Conservation (phyloP, 2,329 filamentous ascomycete species). For the Aureobasidium vineae region DNA sequence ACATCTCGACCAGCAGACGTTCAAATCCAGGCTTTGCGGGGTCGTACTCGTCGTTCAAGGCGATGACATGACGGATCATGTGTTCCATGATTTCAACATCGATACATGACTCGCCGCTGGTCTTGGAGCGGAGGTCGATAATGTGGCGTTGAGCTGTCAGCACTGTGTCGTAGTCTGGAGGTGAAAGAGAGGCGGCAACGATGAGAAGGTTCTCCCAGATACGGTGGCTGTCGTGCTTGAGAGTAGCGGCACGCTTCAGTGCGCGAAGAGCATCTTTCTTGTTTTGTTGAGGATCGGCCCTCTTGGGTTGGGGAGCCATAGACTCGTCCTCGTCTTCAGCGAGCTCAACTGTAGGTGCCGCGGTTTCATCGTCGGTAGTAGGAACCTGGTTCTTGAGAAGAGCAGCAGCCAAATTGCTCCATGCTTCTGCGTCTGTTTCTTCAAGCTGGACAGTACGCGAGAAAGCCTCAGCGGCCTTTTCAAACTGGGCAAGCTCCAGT, state of each 20-base stretch:
- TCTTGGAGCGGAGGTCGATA: slow-evolving; percentile 66
- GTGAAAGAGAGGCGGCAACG: slow-evolving; percentile 72
- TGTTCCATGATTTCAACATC: slow-evolving; percentile 70
- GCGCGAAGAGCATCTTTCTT: slow-evolving; percentile 75
- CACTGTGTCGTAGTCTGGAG: slow-evolving; percentile 72
- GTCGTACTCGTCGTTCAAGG: slow-evolving; percentile 48
- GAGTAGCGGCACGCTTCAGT: slow-evolving; percentile 79
- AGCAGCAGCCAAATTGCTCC: slow-evolving; percentile 90
- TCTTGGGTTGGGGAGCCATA: slow-evolving; percentile 29
- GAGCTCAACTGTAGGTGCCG: neutral
- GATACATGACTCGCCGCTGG: slow-evolving; percentile 71
- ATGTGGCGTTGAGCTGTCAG: slow-evolving; percentile 71
- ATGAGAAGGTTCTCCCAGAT: slow-evolving; percentile 98
- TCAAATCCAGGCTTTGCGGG: slow-evolving; percentile 51
- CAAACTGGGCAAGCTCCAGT: slow-evolving; percentile 72
- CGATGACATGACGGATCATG: slow-evolving; percentile 69
- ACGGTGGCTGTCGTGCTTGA: slow-evolving; percentile 82
- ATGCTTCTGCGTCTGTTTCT: slow-evolving; percentile 85
- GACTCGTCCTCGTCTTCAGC: slow-evolving; percentile 42
- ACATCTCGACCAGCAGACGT: slow-evolving; percentile 64
- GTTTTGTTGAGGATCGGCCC: slow-evolving; percentile 54
- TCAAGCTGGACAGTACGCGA: slow-evolving; percentile 79
- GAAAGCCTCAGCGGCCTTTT: slow-evolving; percentile 79
- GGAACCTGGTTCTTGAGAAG: slow-evolving; percentile 52
- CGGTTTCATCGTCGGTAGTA: slow-evolving; percentile 22